Base-by-base conservation (phyloP, 1,139 yeast species). In the Hemisphaericaspora subhashii region DNA sequence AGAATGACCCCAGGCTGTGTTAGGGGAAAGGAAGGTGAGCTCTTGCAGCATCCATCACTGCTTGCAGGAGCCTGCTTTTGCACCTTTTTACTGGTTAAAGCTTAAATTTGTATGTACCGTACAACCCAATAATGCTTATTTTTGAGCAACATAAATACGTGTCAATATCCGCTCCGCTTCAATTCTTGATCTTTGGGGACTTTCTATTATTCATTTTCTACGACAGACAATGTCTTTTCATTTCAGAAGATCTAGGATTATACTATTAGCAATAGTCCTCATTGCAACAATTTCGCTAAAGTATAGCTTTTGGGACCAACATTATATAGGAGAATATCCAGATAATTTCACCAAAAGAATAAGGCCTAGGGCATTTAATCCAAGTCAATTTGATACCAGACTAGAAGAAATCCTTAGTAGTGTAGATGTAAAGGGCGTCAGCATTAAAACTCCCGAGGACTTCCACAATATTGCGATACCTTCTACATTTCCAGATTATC, bases 401-500 rank as follows among this genome's bases (percentile, higher is more conserved):
- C 14, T 31, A 31, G 27, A 21, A 13, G 20, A 31, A 21, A n/a
- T 64, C n/a, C 4, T 31, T 9, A 8, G 8, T 3, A 20, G 13
- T 22, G 16, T 3, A 31, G 27, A 24, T 24, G 22, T 22, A 9
- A 22, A n/a, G 15, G 21, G 27, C 4, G 35, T 24, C 12, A n/a
- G 13, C 3, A 31, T 31, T 11, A 31, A 20, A 23, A 22, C 26
- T 6, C 14, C 16, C 5, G 15, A 22, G 5, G 23, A 14, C 9
- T 28, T 28, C 29, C 22, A 22, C 8, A 22, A 11, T 9, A 21
- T 35, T 3, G 21, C 2, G 6, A 6, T 35, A 3, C 37, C 37
- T 3, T 20, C 20, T 3, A 28, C 14, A 10, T 8, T 43, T 14
- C 57, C 23, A 35, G 46, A 12, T 34, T 57, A 37, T 30, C 48